Evolutionary conservation across 495 filamentous ascomycete species (phyloP).

Genomic region (Glarea lozoyensis): DNA sequence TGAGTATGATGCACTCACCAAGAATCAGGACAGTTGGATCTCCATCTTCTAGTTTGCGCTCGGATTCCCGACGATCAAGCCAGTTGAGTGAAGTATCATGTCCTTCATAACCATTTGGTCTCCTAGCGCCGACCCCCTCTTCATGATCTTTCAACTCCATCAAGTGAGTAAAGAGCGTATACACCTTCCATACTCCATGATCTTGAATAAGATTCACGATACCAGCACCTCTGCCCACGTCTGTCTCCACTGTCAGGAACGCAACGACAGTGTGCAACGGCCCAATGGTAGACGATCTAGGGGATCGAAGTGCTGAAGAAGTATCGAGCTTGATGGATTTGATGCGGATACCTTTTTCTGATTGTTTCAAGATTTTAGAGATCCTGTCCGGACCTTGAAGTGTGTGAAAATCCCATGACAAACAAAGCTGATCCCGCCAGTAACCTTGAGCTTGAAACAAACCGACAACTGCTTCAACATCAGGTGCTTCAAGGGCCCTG

Average conservation of each 20-base stretch:
- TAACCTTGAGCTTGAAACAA: slow-evolving; percentile 50
- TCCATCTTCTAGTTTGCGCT: slow-evolving; percentile 40
- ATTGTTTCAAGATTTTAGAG: slow-evolving; percentile 25
- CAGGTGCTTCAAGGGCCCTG: slow-evolving; percentile 26
- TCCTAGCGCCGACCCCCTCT: slow-evolving; percentile 34
- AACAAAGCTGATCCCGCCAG: slow-evolving; percentile 47
- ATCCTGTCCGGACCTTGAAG: slow-evolving; percentile 39
- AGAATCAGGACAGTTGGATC: slow-evolving; percentile 52
- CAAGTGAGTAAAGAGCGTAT: slow-evolving; percentile 44
- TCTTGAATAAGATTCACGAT: slow-evolving; percentile 43
- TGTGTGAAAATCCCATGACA: slow-evolving; percentile 46
- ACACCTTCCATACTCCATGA: slow-evolving; percentile 45
- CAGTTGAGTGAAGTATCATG: slow-evolving; percentile 36
- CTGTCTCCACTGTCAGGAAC: slow-evolving; percentile 25
- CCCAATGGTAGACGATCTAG: slow-evolving; percentile 32
- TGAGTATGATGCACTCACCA: slow-evolving; percentile 26
- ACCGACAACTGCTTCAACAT: slow-evolving; percentile 25
- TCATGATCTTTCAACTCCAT: slow-evolving; percentile 40
- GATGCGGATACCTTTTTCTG: slow-evolving; percentile 17
- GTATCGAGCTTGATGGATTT: slow-evolving; percentile 33
- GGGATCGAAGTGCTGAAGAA: slow-evolving; percentile 35
- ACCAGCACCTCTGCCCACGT: slow-evolving; percentile 41
- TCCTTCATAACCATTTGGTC: slow-evolving; percentile 34
- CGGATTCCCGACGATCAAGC: slow-evolving; percentile 44
- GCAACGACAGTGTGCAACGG: slow-evolving; percentile 20